Evolutionary conservation across 176 grass and related monocot species (phyloP), one percentile per base, ranked within the genome.

Genomic region (Musa troglodytarum): DNA sequence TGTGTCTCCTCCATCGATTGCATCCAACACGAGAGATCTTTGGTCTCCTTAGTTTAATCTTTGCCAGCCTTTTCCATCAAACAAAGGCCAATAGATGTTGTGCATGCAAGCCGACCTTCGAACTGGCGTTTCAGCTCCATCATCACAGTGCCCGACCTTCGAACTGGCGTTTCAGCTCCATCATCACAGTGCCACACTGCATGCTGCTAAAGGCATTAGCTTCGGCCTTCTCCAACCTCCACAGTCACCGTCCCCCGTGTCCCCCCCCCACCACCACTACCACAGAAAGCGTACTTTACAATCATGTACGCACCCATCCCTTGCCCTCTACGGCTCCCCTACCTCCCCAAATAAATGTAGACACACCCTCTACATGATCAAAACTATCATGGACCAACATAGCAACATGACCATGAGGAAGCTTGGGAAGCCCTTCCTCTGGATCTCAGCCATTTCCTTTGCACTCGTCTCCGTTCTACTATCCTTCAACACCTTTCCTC

Each of bases 391-490:
- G 34, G 49, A 23, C 59, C 9, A n/a, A 19, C 23, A 17, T 6
- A 10, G 21, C 54, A 20, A 9, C 54, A 65, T 67, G 51, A 79
- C 53, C 22, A 80, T 80, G 78, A 83, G 61, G 71, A 69, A 68
- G 54, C 21, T 61, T 20, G 61, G 52, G 15, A 86, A 64, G 81
- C 64, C 64, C 2, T 29, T 80, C 3, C 49, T 89, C 19, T 83
- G 86, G 79, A 77, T 74, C 55, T 78, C 86, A 16, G 80, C 88
- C 63, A 70, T 92, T 63, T 78, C 58, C 70, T 79, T 86, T 81
- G 81, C 82, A 13, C 71, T 94, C 49, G 13, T 84, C 71, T 84
- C 87, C 75, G 56, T 94, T 69, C 68, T 96, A 5, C 69, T 96
- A 16, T 80, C 88, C 17, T 87, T 69, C 29, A 82, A 64, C 29